These are phyloP conservation scores for Magnolia sinica DNA, from an alignment of 164 flowering plant species.

Conservation along the genomic window DNA sequence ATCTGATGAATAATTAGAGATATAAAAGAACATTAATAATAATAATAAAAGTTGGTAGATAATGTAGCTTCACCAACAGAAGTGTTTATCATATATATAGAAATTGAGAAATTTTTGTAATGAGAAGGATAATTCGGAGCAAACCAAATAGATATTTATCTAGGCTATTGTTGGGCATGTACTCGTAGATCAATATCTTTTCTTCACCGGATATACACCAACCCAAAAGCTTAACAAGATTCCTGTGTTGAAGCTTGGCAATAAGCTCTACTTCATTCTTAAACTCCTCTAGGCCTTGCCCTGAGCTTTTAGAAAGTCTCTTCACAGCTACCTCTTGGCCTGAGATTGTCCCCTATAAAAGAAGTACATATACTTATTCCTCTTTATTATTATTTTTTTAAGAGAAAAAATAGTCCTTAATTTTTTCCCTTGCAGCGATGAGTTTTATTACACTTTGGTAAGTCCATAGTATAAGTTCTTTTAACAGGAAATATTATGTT, in stretches of 20 bases:
- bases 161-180: slow-evolving; percentile 33
- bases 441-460: too few relatives aligned
- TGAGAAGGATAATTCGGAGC: neutral
- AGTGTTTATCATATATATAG: too few relatives aligned
- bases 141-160: slow-evolving; percentile 30
- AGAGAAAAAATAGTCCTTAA: too few relatives aligned
- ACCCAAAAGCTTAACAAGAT: slow-evolving; percentile 48
- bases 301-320: slow-evolving; percentile 30
- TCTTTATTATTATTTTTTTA: too few relatives aligned
- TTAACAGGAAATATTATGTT: too few relatives aligned
- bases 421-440: too few relatives aligned
- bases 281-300: slow-evolving; percentile 39
- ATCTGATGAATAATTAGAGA: neutral
- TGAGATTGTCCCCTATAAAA: slow-evolving; percentile 6
- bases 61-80: too few relatives aligned
- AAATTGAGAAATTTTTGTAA: too few relatives aligned
- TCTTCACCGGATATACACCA: slow-evolving; percentile 38
- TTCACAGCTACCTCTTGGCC: slow-evolving; percentile 48
- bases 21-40: neutral
- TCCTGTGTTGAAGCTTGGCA: slow-evolving; percentile 49
- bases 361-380: too few relatives aligned
- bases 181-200: slow-evolving; percentile 42
- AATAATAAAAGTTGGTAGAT: neutral
- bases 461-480: too few relatives aligned
- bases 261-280: slow-evolving; percentile 41